Percentiles rank a stretch among this genome's conserved stretches.
Evolutionary conservation across 2,329 filamentous ascomycete species (phyloP).

Genomic region (Fusarium torulosum): DNA sequence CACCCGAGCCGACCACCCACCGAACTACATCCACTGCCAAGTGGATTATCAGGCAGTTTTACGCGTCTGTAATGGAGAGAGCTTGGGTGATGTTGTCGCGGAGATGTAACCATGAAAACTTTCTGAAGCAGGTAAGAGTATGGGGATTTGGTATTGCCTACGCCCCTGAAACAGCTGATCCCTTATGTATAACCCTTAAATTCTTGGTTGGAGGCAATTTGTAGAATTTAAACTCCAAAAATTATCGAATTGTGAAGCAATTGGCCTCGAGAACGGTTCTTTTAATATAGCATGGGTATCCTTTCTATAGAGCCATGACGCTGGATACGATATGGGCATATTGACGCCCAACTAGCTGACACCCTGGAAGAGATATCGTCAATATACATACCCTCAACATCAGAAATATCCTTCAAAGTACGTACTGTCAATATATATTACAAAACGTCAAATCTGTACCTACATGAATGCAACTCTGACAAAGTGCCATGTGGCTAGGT

Average conservation of each 20-base stretch:
- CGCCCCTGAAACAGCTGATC: constrained; percentile 1
- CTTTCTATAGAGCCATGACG: constrained; percentile 1
- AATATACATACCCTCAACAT: neutral
- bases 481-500: constrained; percentile 25
- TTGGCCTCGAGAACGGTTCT: neutral
- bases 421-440: neutral
- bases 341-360: constrained; percentile 26
- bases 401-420: neutral
- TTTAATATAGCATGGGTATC: constrained; percentile 4
- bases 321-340: neutral
- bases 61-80: constrained; percentile 13
- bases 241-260: neutral
- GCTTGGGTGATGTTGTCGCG: neutral
- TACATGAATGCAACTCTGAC: constrained; percentile 27
- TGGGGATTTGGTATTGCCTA: neutral
- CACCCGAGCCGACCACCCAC: constrained; percentile 42
- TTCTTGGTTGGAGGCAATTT: neutral
- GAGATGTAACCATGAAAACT: constrained; percentile 10
- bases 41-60: constrained; percentile 29
- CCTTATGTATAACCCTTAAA: neutral
- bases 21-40: constrained; percentile 38
- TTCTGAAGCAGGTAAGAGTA: neutral
- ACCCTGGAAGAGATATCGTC: neutral
- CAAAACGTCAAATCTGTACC: constrained; percentile 24
- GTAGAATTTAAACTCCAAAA: neutral